phyloP scores from a whole-genome alignment of 2,329 filamentous ascomycete species.

The Bimuria novae-zelandiae region DNA sequence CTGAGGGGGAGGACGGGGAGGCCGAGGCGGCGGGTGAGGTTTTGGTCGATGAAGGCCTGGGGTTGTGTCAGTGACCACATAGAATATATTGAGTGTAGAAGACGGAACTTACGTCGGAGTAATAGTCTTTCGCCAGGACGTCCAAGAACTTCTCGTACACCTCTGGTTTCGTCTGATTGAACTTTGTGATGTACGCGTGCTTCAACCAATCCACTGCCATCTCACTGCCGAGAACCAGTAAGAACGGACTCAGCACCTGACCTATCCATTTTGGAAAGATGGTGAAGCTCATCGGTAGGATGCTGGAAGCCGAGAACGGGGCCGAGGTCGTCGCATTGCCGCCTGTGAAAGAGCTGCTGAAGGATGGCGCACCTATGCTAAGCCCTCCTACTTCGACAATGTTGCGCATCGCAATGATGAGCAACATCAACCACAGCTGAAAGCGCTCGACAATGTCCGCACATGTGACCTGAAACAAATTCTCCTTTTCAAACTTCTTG shows the following conservation, averaged over 20 bases:
- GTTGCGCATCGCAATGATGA: constrained; percentile 95
- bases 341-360: constrained; percentile 32
- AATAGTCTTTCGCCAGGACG: constrained; percentile 96
- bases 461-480: constrained; percentile 93
- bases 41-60: constrained; percentile 86
- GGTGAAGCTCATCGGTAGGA: constrained; percentile 88
- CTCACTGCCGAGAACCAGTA: constrained; percentile 93
- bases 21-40: constrained; percentile 85
- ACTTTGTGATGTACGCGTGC: constrained; percentile 97
- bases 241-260: constrained; percentile 88
- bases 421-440: constrained; percentile 94
- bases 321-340: constrained; percentile 56
- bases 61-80: constrained; percentile 12
- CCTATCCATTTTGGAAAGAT: constrained; percentile 84
- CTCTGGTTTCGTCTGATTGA: constrained; percentile 92
- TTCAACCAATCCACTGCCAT: constrained; percentile 98
- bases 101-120: constrained; percentile 73
- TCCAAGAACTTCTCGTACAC: constrained; percentile 92
- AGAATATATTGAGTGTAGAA: not conserved
- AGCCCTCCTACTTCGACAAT: constrained; percentile 93
- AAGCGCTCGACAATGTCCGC: constrained; percentile 97
- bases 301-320: constrained; percentile 68
- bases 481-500: constrained; percentile 98
- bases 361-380: constrained; percentile 53
- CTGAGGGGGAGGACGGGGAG: constrained; percentile 90